phyloP scores from a whole-genome alignment of 192 early-diverging fungal genomes.

The Spizellomyces punctatus region DNA sequence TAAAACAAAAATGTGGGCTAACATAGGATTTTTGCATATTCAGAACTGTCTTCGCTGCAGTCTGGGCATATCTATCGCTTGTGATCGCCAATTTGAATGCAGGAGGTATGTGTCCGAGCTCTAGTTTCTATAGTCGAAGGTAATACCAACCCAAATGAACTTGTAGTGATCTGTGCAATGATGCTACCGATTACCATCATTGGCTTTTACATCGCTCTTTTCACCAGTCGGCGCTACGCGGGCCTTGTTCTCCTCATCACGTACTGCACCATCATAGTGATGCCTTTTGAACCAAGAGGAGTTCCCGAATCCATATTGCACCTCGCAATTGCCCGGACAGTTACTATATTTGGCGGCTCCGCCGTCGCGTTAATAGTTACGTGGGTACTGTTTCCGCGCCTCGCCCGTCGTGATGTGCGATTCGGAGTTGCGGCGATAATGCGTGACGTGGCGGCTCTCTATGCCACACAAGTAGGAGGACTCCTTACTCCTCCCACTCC shows the following conservation, averaged over 20 bases:
- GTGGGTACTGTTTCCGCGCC: not conserved
- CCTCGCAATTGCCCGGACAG: not conserved
- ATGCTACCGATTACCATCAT: not conserved
- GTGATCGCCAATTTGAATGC: not conserved
- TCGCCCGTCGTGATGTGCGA: not conserved
- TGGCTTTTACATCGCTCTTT: not conserved
- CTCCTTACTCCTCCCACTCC: not conserved
- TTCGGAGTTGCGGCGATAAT: not conserved
- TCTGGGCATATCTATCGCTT: not conserved
- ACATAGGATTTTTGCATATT: too few species aligned
- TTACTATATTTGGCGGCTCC: not conserved
- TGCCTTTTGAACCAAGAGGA: not conserved
- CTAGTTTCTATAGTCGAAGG: too few species aligned
- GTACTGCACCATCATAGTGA: not conserved
- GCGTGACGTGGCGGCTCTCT: not conserved
- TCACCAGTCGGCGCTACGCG: not conserved
- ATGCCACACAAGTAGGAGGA: not conserved
- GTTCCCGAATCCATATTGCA: not conserved
- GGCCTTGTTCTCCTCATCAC: not conserved
- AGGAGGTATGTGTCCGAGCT: too few species aligned
- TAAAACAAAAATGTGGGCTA: too few species aligned
- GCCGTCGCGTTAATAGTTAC: not conserved
- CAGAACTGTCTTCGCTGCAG: not conserved
- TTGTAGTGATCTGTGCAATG: not conserved
- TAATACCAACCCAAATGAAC: not conserved